Evolutionary conservation across 768 basidiomycete species (phyloP).

Genomic region (Rhodotorula babjevae): DNA sequence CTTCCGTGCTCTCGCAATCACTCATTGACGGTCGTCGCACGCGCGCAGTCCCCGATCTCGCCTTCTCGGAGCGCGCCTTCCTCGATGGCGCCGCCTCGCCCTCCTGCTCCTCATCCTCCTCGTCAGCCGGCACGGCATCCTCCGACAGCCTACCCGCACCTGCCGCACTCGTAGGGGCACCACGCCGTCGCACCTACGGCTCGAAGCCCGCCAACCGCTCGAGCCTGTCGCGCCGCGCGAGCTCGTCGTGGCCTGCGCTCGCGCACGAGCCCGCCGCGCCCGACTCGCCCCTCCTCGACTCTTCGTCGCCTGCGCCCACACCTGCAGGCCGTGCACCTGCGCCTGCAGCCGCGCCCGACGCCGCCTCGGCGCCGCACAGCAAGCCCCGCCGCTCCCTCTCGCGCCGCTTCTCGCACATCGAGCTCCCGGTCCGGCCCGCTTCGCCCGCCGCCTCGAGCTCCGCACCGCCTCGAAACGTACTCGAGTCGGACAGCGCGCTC

Average conservation of each 20-base stretch:
- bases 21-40: background rate
- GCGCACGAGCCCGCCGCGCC: too few species aligned
- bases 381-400: too few species aligned
- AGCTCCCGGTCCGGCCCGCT: background rate
- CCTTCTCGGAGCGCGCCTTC: conserved; percentile 36
- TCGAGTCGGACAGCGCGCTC: background rate
- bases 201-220: background rate
- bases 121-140: background rate
- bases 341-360: too few species aligned
- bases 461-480: too few species aligned
- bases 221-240: background rate
- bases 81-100: conserved; percentile 13
- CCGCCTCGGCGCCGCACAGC: background rate
- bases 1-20: too few species aligned
- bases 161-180: background rate
- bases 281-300: too few species aligned
- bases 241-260: too few species aligned
- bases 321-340: too few species aligned
- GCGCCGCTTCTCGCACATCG: conserved; percentile 15
- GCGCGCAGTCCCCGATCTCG: conserved; percentile 28
- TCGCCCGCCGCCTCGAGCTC: background rate
- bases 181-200: conserved; percentile 11
- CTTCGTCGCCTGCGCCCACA: too few species aligned
- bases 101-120: background rate
- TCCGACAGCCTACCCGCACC: background rate